phyloP scores from a whole-genome alignment of 139 green algal genomes.

The Coelastrella sp. region DNA sequence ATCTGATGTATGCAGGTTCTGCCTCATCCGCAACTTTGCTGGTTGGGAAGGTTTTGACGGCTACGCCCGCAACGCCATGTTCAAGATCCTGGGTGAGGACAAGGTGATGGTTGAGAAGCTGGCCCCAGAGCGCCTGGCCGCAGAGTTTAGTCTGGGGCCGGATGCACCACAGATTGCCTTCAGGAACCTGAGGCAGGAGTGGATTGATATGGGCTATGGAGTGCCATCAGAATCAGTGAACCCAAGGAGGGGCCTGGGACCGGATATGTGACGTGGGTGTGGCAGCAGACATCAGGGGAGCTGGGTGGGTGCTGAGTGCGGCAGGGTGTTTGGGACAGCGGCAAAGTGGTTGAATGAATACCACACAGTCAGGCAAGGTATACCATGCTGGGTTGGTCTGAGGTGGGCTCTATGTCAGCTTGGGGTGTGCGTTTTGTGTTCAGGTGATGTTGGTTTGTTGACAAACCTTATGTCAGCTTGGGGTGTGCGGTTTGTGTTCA shows the following conservation, averaged over 20 bases:
- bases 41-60: constrained; percentile 67
- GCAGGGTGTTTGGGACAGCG: neutral
- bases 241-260: constrained; percentile 16
- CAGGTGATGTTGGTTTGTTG: too few species aligned
- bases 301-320: neutral
- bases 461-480: too few species aligned
- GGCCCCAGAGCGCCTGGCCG: constrained; percentile 63
- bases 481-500: too few species aligned
- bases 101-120: constrained; percentile 85
- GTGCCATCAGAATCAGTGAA: constrained; percentile 22
- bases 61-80: constrained; percentile 78
- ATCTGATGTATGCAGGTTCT: constrained; percentile 53
- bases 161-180: constrained; percentile 72
- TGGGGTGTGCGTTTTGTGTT: too few species aligned
- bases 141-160: constrained; percentile 61
- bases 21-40: constrained; percentile 81
- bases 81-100: constrained; percentile 86
- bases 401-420: too few species aligned
- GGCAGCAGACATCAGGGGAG: neutral
- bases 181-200: constrained; percentile 81
- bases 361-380: neutral
- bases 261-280: constrained; percentile 33
- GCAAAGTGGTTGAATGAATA: neutral
- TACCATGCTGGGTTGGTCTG: too few species aligned
- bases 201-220: constrained; percentile 79